These are phyloP conservation scores for Tylopilus plumbeoviolaceoides DNA, from an alignment of 768 basidiomycete species.

Conservation along the genomic window DNA sequence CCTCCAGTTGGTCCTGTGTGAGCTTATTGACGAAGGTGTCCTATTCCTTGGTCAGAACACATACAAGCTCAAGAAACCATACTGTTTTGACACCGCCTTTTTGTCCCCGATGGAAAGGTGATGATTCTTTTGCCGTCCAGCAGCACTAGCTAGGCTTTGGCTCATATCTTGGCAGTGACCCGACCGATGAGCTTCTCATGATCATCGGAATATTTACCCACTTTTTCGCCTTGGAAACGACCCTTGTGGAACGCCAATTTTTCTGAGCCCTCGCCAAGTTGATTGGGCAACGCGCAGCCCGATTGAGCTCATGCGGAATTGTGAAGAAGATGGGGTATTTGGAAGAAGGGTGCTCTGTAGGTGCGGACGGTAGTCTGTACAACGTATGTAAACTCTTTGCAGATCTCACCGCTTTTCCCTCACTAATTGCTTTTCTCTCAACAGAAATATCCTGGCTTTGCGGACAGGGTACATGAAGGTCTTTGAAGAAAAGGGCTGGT, in stretches of 20 bases:
- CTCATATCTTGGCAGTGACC: constrained; percentile 54
- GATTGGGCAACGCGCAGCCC: constrained; percentile 84
- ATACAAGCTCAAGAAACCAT: constrained; percentile 94
- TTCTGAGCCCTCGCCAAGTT: constrained; percentile 91
- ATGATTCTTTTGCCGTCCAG: neutral
- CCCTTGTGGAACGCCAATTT: constrained; percentile 93
- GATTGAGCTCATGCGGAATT: constrained; percentile 92
- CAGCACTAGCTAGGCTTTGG: neutral
- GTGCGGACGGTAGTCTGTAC: constrained; percentile 93
- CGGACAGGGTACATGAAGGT: constrained; percentile 94
- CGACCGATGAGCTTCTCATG: constrained; percentile 95
- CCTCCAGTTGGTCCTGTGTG: constrained; percentile 88
- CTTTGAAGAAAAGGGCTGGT: constrained; percentile 95
- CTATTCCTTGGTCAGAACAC: constrained; percentile 98
- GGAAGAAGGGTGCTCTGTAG: constrained; percentile 85
- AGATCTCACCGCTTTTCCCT: neutral
- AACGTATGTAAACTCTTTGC: constrained; percentile 52
- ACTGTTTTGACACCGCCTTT: constrained; percentile 95
- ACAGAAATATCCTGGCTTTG: constrained; percentile 96
- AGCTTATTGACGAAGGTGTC: constrained; percentile 94
- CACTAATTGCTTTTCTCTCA: neutral
- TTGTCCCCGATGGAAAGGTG: constrained; percentile 95
- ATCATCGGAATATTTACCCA: constrained; percentile 96
- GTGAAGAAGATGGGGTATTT: constrained; percentile 93
- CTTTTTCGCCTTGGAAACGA: constrained; percentile 96